Conservation (phyloP, 2,329 filamentous ascomycete genomes). For the Hypoxylon sp. region DNA sequence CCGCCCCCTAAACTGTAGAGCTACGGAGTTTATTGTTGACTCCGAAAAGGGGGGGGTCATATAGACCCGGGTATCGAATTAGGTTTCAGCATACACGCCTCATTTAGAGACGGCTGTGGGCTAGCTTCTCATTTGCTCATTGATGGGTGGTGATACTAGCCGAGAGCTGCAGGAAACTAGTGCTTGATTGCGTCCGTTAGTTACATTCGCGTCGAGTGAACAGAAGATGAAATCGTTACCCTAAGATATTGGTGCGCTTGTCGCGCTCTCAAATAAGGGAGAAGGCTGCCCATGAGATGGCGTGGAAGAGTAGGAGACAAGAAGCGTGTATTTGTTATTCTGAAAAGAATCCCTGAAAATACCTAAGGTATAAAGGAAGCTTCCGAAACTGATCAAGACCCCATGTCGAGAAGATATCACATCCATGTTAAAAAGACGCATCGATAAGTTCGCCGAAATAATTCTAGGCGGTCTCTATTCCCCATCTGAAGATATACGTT, state of each 20-base stretch:
- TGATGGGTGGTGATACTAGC: too few species aligned
- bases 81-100: neutral
- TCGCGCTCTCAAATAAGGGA: constrained; percentile 1
- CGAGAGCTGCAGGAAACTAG: constrained; percentile 8
- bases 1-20: too few species aligned
- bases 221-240: neutral
- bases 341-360: neutral
- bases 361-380: neutral
- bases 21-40: neutral
- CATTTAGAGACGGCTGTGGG: neutral
- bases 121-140: too few species aligned
- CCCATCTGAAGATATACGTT: too few species aligned
- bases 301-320: neutral
- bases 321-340: neutral
- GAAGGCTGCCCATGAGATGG: neutral
- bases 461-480: neutral
- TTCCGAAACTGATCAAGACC: neutral
- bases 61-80: neutral
- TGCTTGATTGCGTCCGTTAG: neutral
- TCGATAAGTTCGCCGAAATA: neutral
- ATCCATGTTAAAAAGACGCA: neutral
- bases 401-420: neutral
- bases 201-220: neutral
- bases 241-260: constrained; percentile 5
- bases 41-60: neutral